A percentile compares a stretch with the other conserved stretches of the same genome.
Conservation (phyloP, 1,139 yeast genomes). For the Blastobotrys apis region DNA sequence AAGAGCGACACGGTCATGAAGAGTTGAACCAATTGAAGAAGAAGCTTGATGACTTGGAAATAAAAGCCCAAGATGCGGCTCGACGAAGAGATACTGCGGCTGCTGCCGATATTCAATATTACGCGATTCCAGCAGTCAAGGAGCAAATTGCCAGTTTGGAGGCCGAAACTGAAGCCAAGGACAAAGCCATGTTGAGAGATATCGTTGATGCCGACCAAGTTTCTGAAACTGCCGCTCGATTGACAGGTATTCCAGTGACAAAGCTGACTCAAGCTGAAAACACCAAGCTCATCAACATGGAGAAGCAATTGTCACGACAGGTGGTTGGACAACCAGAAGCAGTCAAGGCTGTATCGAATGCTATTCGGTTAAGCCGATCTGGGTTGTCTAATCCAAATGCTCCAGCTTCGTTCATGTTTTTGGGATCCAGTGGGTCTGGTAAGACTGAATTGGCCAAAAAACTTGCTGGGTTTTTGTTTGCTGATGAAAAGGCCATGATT, state of each 20-base stretch:
- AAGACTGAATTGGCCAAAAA: conserved; percentile 97
- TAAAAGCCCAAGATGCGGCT: conserved; percentile 92
- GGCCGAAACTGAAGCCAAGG: conserved; percentile 62
- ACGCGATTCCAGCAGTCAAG: conserved; percentile 91
- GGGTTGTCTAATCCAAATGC: conserved; percentile 94
- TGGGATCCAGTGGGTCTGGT: conserved; percentile 97
- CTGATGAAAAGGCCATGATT: conserved; percentile 94
- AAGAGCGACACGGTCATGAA: conserved; percentile 89
- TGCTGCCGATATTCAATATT: conserved; percentile 91
- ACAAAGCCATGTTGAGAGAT: conserved; percentile 70
- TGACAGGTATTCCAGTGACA: conserved; percentile 98
- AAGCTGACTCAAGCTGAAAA: conserved; percentile 95
- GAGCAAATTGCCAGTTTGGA: conserved; percentile 74
- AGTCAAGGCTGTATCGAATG: conserved; percentile 92
- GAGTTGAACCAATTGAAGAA: conserved; percentile 84
- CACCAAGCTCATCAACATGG: conserved; percentile 90
- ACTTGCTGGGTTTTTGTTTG: conserved; percentile 90
- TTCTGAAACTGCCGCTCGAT: conserved; percentile 94
- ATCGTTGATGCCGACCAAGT: conserved; percentile 92
- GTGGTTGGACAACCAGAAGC: conserved; percentile 98
- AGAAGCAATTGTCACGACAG: conserved; percentile 67
- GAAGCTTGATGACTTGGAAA: conserved; percentile 86
- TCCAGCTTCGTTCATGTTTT: conserved; percentile 91
- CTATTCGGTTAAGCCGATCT: conserved; percentile 89
- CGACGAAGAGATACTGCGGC: conserved; percentile 93